Evolutionary conservation across 2,329 filamentous ascomycete genomes (phyloP), one percentile per base, ranked within the genome.

Genomic region (Sporothrix inflata): DNA sequence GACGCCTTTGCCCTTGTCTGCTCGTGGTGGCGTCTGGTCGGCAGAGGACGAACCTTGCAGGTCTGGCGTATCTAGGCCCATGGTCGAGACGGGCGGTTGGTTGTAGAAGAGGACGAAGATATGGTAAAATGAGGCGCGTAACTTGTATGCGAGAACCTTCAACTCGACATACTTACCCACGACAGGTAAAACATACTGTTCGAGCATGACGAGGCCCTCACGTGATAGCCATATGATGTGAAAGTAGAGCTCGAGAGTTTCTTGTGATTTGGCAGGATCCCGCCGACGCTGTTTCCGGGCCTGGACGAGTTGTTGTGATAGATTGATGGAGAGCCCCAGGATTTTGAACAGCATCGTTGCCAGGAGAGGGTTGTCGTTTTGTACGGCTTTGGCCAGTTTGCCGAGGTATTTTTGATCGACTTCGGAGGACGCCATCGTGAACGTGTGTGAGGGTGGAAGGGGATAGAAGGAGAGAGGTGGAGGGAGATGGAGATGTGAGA

Each of bases 361-460:
- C 61, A 98, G 88, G 21, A 94, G 86, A 3, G 92, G 90, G 78
- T 95, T 96, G 77, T 93, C 90, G 73, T 88, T 84, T 79, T 91
- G 90, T 76, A 94, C 94, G 74, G 90, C 87, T 82, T 91, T 92
- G 80, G 96, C 95, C 80, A 97, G 91, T 79, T 90, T 91, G 83
- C 94, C 94, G 78, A 99, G 87, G 83, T 97, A 97, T 84, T 98
- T 99, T 84, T 97, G 94, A 82, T 99, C 96, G 74, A 98, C 94
- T 83, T 97, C 94, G 74, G 94, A 96, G 80, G 94, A 96, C 83
- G 96, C 96, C 96, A 98, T 99, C 75, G 79, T 79, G 74, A n/a
- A 40, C 27, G 11, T 40, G 30, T 27, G 11, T 19, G 27, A 53
- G 6, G 12, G 63, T 27, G 19, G 42, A 53, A 42, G 53, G 42